These are phyloP conservation scores for Fusarium pilosicola DNA, from an alignment of 2,329 filamentous ascomycete species.

Conservation along the genomic window DNA sequence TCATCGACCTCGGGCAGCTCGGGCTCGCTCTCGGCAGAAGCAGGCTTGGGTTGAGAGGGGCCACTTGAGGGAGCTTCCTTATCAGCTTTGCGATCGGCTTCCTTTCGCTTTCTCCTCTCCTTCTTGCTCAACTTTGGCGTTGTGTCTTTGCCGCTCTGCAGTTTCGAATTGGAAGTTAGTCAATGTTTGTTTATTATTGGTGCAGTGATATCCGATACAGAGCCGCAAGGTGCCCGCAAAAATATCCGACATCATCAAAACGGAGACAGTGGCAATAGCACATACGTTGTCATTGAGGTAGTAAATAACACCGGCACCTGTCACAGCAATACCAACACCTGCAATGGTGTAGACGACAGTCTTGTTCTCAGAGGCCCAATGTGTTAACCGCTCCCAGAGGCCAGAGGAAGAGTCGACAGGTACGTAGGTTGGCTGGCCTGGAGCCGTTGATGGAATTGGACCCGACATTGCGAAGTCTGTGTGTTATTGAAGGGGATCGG, in stretches of 20 bases:
- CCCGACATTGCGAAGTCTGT: constrained; percentile 53
- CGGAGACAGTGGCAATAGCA: constrained; percentile 10
- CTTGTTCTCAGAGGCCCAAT: constrained; percentile 96
- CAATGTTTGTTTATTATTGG: constrained; percentile 1
- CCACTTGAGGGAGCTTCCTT: constrained; percentile 51
- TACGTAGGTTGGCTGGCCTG: constrained; percentile 56
- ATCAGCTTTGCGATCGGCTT: constrained; percentile 70
- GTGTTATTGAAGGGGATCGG: constrained; percentile 38
- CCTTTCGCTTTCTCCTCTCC: constrained; percentile 88
- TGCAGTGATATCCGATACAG: constrained; percentile 25
- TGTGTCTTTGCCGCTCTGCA: constrained; percentile 58
- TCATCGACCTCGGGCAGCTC: constrained; percentile 76
- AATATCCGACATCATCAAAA: constrained; percentile 10
- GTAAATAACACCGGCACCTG: constrained; percentile 91
- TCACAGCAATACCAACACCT: constrained; percentile 90
- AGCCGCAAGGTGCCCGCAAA: constrained; percentile 4
- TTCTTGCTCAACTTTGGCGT: constrained; percentile 86
- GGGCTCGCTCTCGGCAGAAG: constrained; percentile 67
- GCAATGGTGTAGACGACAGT: constrained; percentile 95
- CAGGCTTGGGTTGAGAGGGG: constrained; percentile 57
- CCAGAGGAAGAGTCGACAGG: constrained; percentile 70
- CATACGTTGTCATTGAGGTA: constrained; percentile 75
- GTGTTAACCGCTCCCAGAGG: constrained; percentile 88
- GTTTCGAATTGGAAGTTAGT: constrained; percentile 22
- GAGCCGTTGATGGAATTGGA: constrained; percentile 61